phyloP scores from a whole-genome alignment of 768 basidiomycete species.

The Phylloporus sp. region DNA sequence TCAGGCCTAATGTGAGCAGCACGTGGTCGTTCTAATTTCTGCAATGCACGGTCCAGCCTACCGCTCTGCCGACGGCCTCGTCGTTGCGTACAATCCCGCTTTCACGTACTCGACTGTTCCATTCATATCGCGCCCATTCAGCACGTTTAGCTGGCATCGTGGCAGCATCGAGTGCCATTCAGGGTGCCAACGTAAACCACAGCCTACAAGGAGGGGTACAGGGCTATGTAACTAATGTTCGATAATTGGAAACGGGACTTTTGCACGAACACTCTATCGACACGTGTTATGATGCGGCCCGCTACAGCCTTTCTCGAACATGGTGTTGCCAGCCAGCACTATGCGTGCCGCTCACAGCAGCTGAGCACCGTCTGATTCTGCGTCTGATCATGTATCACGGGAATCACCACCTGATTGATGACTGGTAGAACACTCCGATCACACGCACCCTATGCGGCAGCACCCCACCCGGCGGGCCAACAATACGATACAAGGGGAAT shows the following conservation, averaged over 20 bases:
- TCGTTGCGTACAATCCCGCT: slow-evolving; percentile 18
- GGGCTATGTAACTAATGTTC: slow-evolving; percentile 16
- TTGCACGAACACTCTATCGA: slow-evolving; percentile 11
- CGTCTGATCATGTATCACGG: slow-evolving; percentile 22
- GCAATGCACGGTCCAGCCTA: slow-evolving; percentile 7
- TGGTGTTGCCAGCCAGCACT: slow-evolving; percentile 9
- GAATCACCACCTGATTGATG: slow-evolving; percentile 18
- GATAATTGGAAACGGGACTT: slow-evolving; percentile 13
- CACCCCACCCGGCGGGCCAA: not conserved
- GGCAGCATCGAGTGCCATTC: slow-evolving; percentile 19
- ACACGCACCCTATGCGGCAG: slow-evolving; percentile 15
- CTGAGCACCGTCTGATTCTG: slow-evolving; percentile 9
- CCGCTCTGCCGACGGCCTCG: slow-evolving; percentile 20
- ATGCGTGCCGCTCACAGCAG: slow-evolving; percentile 22
- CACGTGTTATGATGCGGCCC: slow-evolving; percentile 12
- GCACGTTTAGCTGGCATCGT: slow-evolving; percentile 22
- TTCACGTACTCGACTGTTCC: slow-evolving; percentile 23
- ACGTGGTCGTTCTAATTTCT: slow-evolving; percentile 15
- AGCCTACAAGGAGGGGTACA: slow-evolving; percentile 21
- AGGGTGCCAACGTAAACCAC: slow-evolving; percentile 29
- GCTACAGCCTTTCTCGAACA: slow-evolving; percentile 13
- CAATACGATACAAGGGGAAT: not conserved
- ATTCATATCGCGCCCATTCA: slow-evolving; percentile 19
- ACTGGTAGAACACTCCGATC: slow-evolving; percentile 12
- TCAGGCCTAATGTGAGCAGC: slow-evolving; percentile 3